These are phyloP conservation scores for Cryptococcus sp. DNA, from an alignment of 1,284 basidiomycete genomes.

Conservation along the genomic window DNA sequence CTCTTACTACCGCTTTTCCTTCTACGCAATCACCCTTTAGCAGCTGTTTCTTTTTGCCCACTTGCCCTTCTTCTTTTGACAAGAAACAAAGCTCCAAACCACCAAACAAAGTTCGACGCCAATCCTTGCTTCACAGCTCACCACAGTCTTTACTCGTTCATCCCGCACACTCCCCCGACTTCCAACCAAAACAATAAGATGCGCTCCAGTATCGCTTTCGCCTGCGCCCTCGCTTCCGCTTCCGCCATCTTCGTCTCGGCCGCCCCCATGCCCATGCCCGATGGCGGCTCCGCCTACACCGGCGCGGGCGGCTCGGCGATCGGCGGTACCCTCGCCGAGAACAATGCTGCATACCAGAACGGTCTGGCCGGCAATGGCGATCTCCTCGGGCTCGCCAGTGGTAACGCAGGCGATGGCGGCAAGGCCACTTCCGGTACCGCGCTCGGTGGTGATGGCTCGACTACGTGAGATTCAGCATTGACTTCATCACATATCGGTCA, in stretches of 20 bases:
- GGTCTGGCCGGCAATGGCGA: conserved; percentile 6
- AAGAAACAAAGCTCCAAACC: conserved; percentile 14
- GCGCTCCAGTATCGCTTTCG: conserved; percentile 26
- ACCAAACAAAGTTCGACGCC: neutral
- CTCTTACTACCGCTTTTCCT: neutral
- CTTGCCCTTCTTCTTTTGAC: conserved; percentile 17
- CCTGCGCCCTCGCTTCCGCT: conserved; percentile 18
- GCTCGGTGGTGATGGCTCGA: conserved; percentile 23
- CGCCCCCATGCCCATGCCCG: conserved; percentile 13
- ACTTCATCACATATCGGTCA: neutral
- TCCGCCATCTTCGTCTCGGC: conserved; percentile 23
- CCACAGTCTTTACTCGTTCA: conserved; percentile 11
- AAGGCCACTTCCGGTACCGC: conserved; percentile 33
- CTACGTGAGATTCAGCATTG: conserved; percentile 16
- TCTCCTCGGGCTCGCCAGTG: conserved; percentile 15
- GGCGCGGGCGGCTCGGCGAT: conserved; percentile 31
- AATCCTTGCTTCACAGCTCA: conserved; percentile 12
- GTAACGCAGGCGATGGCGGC: conserved; percentile 35
- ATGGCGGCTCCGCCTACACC: conserved; percentile 27
- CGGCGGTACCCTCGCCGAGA: conserved; percentile 23
- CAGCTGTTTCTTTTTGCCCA: conserved; percentile 4
- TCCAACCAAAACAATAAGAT: conserved; percentile 16
- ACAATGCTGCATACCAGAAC: conserved; percentile 5
- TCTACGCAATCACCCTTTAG: conserved; percentile 6
- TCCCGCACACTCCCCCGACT: neutral